These are phyloP conservation scores for Exophiala phaeomuriformis DNA, from an alignment of 2,329 filamentous ascomycete genomes.

Conservation along the genomic window DNA sequence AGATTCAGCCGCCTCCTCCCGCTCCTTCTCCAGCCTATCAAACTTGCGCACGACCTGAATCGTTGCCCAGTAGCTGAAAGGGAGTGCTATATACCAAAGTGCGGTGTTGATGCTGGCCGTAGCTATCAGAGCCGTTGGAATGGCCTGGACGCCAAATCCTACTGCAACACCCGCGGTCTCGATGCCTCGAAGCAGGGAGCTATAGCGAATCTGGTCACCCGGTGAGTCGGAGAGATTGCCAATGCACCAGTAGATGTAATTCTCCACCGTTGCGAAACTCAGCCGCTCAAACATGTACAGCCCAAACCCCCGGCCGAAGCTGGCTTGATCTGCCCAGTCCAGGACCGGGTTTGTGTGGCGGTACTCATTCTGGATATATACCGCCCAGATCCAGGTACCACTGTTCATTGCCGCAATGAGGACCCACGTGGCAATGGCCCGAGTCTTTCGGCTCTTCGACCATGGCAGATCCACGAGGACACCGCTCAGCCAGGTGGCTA, in stretches of 20 bases:
- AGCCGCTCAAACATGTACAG: conserved; percentile 39
- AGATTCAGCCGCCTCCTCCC: not conserved
- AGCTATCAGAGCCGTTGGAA: conserved; percentile 39
- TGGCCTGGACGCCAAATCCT: conserved; percentile 41
- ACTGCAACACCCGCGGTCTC: conserved; percentile 40
- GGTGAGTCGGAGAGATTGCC: conserved; percentile 41
- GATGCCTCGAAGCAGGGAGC: conserved; percentile 39
- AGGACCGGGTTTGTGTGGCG: conserved; percentile 37
- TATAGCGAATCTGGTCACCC: conserved; percentile 41
- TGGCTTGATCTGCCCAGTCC: conserved; percentile 38
- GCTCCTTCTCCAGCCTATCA: conserved; percentile 26
- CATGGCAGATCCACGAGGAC: conserved; percentile 36
- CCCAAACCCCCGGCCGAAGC: conserved; percentile 40
- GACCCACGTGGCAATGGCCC: conserved; percentile 37
- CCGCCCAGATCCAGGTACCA: conserved; percentile 44
- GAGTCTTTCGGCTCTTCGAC: conserved; percentile 35
- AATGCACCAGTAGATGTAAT: conserved; percentile 45
- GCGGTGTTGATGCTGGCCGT: conserved; percentile 41
- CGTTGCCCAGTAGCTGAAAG: conserved; percentile 42
- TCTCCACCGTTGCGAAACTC: conserved; percentile 38
- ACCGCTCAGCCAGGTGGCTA: conserved; percentile 36
- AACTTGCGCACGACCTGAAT: conserved; percentile 38
- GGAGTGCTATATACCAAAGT: conserved; percentile 39
- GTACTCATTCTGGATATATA: conserved; percentile 44
- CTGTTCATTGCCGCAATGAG: conserved; percentile 40